phyloP scores from a whole-genome alignment of 805 yeast genomes.

The Pachysolen tannophilus region DNA sequence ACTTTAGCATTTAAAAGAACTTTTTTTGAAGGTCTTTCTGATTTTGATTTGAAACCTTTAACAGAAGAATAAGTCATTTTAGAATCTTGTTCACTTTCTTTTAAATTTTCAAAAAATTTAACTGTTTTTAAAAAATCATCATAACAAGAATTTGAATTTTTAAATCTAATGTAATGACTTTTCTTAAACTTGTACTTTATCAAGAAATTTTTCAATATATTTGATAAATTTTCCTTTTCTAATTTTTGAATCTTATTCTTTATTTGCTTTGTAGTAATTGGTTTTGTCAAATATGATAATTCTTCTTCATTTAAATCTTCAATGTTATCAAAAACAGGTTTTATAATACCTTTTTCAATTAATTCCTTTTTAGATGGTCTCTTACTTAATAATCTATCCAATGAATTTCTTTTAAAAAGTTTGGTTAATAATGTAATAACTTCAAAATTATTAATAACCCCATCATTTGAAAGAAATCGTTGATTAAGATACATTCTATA shows the following conservation, averaged over 20 bases:
- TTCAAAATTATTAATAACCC: constrained; percentile 3
- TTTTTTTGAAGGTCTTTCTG: background rate
- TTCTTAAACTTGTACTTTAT: background rate
- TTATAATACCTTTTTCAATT: constrained; percentile 7
- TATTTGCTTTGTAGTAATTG: constrained; percentile 3
- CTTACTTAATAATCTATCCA: background rate
- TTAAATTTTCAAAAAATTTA: constrained; percentile 6
- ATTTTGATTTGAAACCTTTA: too few relatives aligned
- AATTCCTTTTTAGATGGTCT: constrained; percentile 6
- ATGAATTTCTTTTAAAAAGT: constrained; percentile 1
- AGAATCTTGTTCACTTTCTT: background rate
- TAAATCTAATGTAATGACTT: too few relatives aligned
- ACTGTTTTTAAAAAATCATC: constrained; percentile 1
- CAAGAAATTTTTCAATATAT: constrained; percentile 6
- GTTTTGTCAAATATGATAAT: background rate
- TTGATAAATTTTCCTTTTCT: constrained; percentile 4
- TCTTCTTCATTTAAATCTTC: constrained; percentile 4
- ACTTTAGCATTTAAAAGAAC: constrained; percentile 2
- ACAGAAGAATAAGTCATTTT: too few relatives aligned
- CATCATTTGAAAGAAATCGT: too few relatives aligned
- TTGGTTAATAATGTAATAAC: constrained; percentile 3
- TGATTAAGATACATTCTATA: too few relatives aligned
- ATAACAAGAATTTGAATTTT: background rate
- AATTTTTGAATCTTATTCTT: constrained; percentile 3
- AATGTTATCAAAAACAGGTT: background rate